These are phyloP conservation scores for Globisporangium spiculum DNA, from an alignment of 352 stramenopile genomes.

Conservation along the genomic window DNA sequence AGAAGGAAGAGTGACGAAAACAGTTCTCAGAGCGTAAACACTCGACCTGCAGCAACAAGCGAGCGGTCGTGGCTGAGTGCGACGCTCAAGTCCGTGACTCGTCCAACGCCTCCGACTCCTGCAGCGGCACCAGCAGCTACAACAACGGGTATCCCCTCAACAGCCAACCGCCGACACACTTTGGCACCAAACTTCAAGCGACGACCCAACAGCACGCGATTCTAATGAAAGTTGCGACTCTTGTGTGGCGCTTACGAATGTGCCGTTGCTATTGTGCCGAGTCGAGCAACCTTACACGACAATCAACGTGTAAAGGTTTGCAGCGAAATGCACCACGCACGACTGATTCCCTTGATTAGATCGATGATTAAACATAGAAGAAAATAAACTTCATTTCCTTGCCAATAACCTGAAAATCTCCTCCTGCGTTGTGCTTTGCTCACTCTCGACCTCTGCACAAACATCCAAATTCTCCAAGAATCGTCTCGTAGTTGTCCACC, in stretches of 20 bases:
- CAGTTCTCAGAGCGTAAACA: slow-evolving; percentile 3
- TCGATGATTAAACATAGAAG: neutral
- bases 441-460: too few species aligned
- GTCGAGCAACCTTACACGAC: neutral
- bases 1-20: slow-evolving; percentile 11
- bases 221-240: neutral
- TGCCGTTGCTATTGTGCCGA: neutral
- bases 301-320: neutral
- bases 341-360: neutral
- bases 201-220: slow-evolving; percentile 12
- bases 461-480: too few species aligned
- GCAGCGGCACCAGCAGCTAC: neutral
- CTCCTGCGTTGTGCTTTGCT: neutral
- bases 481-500: too few species aligned
- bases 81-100: slow-evolving; percentile 10
- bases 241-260: neutral
- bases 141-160: slow-evolving; percentile 7
- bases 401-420: neutral
- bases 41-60: neutral
- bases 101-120: slow-evolving; percentile 1
- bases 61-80: slow-evolving; percentile 13
- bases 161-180: slow-evolving; percentile 8
- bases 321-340: neutral
- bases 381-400: neutral
- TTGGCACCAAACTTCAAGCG: slow-evolving; percentile 8